Percentiles rank a stretch among this genome's conserved stretches.
Conservation (phyloP, 2,329 filamentous ascomycete species). For the Ambrosiella beaveri region DNA sequence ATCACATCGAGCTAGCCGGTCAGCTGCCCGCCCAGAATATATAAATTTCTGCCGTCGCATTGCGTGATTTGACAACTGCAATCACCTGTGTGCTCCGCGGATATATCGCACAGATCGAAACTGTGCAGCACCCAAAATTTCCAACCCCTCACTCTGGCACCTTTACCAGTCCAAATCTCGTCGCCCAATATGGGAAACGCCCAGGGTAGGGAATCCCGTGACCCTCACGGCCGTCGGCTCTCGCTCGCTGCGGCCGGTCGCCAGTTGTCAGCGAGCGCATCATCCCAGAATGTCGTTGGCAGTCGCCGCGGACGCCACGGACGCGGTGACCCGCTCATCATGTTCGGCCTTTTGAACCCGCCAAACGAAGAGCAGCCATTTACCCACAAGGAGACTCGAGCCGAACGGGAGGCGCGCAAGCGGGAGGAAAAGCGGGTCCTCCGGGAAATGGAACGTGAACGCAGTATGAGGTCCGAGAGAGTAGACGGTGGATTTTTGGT, state of each 20-base stretch:
- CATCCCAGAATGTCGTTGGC: constrained; percentile 21
- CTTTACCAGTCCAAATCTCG: background rate
- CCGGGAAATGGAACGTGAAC: constrained; percentile 68
- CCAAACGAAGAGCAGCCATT: constrained; percentile 22
- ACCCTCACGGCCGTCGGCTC: constrained; percentile 10
- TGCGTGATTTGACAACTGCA: background rate
- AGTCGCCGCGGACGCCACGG: background rate
- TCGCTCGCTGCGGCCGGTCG: constrained; percentile 1
- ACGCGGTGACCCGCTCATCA: constrained; percentile 4
- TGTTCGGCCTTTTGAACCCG: background rate
- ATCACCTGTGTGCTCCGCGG: background rate
- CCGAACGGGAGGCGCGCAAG: constrained; percentile 75
- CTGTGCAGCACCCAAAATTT: background rate
- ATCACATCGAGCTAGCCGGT: background rate
- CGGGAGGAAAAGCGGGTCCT: constrained; percentile 63
- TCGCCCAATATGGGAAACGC: constrained; percentile 23
- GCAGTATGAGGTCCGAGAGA: constrained; percentile 78
- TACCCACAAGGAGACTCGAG: constrained; percentile 68
- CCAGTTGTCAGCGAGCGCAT: constrained; percentile 20
- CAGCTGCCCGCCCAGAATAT: too few species aligned
- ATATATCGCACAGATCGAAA: too few species aligned
- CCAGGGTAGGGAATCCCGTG: constrained; percentile 24
- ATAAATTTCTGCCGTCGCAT: background rate
- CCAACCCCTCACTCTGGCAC: background rate
- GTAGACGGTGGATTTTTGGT: constrained; percentile 91